phyloP scores from a whole-genome alignment of 148 eudicot genomes.

The Arctostaphylos glauca region DNA sequence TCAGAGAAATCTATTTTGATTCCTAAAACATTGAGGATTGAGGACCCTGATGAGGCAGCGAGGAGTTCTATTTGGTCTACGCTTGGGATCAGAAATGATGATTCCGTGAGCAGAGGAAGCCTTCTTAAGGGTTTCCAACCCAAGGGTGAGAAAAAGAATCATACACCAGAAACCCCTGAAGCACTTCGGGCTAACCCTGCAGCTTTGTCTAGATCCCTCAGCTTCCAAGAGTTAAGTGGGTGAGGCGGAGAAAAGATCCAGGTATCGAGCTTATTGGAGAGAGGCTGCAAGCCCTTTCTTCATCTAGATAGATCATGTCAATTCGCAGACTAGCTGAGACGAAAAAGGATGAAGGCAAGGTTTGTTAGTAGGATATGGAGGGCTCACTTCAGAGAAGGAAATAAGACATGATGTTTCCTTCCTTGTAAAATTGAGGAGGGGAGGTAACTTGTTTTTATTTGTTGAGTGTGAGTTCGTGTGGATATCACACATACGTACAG shows the following conservation, averaged over 20 bases:
- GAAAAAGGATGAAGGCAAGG: no score
- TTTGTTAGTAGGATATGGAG: no score
- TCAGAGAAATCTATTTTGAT: conserved; percentile 46
- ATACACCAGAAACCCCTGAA: conserved; percentile 27
- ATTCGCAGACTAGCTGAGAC: neutral
- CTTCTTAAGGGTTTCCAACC: conserved; percentile 64
- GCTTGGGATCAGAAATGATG: conserved; percentile 85
- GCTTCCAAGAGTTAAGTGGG: conserved; percentile 59
- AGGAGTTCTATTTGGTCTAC: conserved; percentile 92
- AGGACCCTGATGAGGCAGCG: conserved; percentile 92
- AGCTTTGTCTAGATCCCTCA: conserved; percentile 72
- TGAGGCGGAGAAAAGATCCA: neutral
- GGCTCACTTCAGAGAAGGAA: neutral
- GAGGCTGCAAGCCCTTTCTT: neutral
- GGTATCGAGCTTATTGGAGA: neutral
- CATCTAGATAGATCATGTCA: neutral
- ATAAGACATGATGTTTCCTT: neutral
- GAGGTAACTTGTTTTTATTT: neutral
- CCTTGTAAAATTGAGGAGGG: neutral
- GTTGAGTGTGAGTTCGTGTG: conserved; percentile 5
- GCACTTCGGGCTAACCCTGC: conserved; percentile 74
- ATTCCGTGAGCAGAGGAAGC: conserved; percentile 42
- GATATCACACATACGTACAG: neutral
- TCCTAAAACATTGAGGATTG: conserved; percentile 82
- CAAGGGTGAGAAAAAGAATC: conserved; percentile 40